A percentile compares a stretch with the other conserved stretches of the same genome.
Evolutionary conservation across 148 eudicot species (phyloP).

Genomic region (Chenopodium quinoa): DNA sequence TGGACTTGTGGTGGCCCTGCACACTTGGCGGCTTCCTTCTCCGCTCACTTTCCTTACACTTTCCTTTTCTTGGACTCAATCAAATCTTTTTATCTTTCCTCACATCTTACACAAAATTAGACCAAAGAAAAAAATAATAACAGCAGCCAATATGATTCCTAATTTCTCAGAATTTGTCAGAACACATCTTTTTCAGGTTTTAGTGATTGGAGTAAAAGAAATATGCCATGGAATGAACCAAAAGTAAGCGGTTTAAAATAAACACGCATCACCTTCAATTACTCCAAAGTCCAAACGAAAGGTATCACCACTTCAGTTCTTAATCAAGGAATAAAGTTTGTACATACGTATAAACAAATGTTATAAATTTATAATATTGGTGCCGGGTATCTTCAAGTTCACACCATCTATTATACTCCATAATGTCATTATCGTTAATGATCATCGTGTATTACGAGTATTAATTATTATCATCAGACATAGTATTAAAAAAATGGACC

Average conservation of each 20-base stretch:
- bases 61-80: constrained; percentile 11
- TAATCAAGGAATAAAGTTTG: no score
- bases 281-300: not conserved
- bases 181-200: not conserved
- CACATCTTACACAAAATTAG: not conserved
- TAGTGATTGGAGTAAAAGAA: not conserved
- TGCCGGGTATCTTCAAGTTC: not conserved
- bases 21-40: constrained; percentile 9
- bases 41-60: constrained; percentile 1
- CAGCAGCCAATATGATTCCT: not conserved
- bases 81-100: not conserved
- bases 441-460: not conserved
- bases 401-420: not conserved
- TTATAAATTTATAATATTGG: not conserved
- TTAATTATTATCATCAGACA: no score
- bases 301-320: not conserved
- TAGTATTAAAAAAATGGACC: no score
- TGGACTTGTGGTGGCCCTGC: not conserved
- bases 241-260: not conserved
- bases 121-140: not conserved
- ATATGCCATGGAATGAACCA: not conserved
- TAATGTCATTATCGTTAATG: not conserved
- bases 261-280: not conserved
- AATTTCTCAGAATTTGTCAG: not conserved
- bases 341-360: no score